Evolutionary conservation across 345 rosid genomes (phyloP), one percentile per base, ranked within the genome.

Genomic region (Geranium rotundifolium): DNA sequence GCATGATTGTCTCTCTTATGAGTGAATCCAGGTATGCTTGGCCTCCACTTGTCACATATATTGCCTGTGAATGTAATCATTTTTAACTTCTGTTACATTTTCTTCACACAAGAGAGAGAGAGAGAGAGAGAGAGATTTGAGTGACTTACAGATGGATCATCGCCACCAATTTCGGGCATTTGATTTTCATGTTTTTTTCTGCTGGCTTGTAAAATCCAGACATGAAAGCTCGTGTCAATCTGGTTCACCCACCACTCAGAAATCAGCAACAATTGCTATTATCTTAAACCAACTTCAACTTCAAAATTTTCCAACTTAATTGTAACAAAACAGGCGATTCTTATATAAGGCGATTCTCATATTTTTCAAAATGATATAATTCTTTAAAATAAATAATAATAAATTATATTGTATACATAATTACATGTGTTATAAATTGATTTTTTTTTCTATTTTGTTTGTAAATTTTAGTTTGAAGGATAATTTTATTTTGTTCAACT

Each of bases 11-110:
- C 60, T 91, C 98, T 54, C 79, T 82, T 63, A 91, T 63, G 31
- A 91, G 79, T 23, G 95, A 79, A 74, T 91, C 98, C 60, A 86
- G 85, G 46, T 85, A 71, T 59, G 89, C 96, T 84, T 85, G 87
- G 54, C 67, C 58, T 56, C 96, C 90, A 15, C 95, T 90, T 69
- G 72, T 91, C 72, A 91, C 95, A 65, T 88, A 91, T 34, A 91
- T 88, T 19, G 88, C 96, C 96, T 91, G 82, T 76, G 57, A 9
- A 59, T 34, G 41, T 8, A 31, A n/a, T n/a, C n/a, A n/a, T n/a
- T n/a, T n/a, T 23, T 23, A 23, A 23, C 1, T 23, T 23, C 1
- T 23, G 27, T 23, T 23, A 23, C 27, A 23, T 23, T 1, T 23
- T 23, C 27, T 23, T 23, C 27, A 23, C 27, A 23, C 1, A 29